These are phyloP conservation scores for Monosporascus sp. DNA, from an alignment of 2,329 filamentous ascomycete genomes.

Conservation along the genomic window DNA sequence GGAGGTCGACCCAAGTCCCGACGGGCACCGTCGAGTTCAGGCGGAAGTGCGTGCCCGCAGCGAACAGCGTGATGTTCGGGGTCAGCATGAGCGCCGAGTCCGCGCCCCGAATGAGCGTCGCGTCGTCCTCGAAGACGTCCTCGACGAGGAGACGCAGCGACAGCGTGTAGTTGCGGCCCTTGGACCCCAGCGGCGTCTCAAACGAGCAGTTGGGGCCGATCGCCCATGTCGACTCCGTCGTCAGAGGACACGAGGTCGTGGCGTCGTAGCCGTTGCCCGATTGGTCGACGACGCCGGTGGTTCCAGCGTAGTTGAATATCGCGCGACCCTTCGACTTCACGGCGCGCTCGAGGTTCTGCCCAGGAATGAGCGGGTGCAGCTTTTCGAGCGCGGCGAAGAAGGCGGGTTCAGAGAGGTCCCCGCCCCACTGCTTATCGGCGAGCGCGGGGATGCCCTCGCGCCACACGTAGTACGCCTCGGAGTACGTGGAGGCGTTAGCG, in stretches of 20 bases:
- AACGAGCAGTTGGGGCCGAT: slow-evolving; percentile 35
- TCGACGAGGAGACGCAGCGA: slow-evolving; percentile 34
- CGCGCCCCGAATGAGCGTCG: slow-evolving; percentile 34
- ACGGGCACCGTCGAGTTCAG: slow-evolving; percentile 28
- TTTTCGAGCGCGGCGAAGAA: slow-evolving; percentile 32
- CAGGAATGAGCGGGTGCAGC: slow-evolving; percentile 37
- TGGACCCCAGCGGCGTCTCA: slow-evolving; percentile 43
- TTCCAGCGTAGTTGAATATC: slow-evolving; percentile 28
- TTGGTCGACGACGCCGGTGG: slow-evolving; percentile 24
- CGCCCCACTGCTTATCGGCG: slow-evolving; percentile 49
- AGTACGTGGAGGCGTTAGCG: slow-evolving; percentile 43
- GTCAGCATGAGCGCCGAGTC: slow-evolving; percentile 40
- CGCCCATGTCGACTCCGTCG: slow-evolving; percentile 20
- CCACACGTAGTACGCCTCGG: slow-evolving; percentile 48
- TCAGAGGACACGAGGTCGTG: slow-evolving; percentile 30
- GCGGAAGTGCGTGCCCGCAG: slow-evolving; percentile 30
- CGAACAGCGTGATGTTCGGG: slow-evolving; percentile 30
- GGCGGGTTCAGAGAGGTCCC: slow-evolving; percentile 35
- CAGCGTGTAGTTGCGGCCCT: slow-evolving; percentile 53
- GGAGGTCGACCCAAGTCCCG: slow-evolving; percentile 23
- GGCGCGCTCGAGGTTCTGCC: slow-evolving; percentile 43
- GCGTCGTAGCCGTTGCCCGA: slow-evolving; percentile 37
- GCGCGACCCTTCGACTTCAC: slow-evolving; percentile 30
- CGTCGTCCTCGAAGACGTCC: slow-evolving; percentile 26
- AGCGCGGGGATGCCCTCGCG: slow-evolving; percentile 45